These are phyloP conservation scores for Lasiosphaeria ovina DNA, from an alignment of 495 filamentous ascomycete species.

Conservation along the genomic window DNA sequence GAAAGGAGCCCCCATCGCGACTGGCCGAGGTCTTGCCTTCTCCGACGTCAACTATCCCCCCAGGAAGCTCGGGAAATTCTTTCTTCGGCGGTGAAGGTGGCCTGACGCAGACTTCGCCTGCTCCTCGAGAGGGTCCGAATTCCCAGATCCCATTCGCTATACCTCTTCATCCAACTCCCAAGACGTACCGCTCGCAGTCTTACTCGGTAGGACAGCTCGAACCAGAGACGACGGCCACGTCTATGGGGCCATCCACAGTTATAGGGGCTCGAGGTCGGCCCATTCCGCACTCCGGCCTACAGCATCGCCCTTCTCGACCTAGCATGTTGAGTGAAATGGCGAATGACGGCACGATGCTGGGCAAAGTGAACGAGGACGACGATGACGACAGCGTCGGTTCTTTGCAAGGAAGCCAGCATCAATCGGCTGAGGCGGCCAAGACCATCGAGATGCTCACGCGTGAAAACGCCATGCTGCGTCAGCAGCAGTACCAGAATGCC, in stretches of 20 bases:
- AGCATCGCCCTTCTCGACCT: constrained; percentile 80
- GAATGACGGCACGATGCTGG: constrained; percentile 66
- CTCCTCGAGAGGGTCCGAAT: constrained; percentile 44
- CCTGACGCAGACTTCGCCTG: constrained; percentile 42
- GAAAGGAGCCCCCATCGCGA: constrained; percentile 72
- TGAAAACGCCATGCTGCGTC: constrained; percentile 70
- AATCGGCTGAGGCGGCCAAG: constrained; percentile 56
- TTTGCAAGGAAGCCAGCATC: constrained; percentile 49
- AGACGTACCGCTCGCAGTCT: constrained; percentile 92
- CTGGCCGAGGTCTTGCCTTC: constrained; percentile 75
- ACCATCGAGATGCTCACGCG: constrained; percentile 70
- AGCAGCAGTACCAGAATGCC: constrained; percentile 60
- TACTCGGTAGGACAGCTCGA: constrained; percentile 95
- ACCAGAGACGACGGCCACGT: constrained; percentile 57
- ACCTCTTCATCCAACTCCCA: constrained; percentile 84
- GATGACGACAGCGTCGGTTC: constrained; percentile 67
- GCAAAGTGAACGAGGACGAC: constrained; percentile 78
- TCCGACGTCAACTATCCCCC: constrained; percentile 64
- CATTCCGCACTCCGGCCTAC: constrained; percentile 59
- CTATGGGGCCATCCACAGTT: constrained; percentile 40
- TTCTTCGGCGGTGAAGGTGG: constrained; percentile 45
- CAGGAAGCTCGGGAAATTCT: constrained; percentile 41
- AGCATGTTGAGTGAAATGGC: constrained; percentile 81
- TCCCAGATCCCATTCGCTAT: constrained; percentile 85
- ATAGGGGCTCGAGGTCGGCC: constrained; percentile 54